Conservation (phyloP, 2,329 filamentous ascomycete species). For the Aspergillus vadensis region DNA sequence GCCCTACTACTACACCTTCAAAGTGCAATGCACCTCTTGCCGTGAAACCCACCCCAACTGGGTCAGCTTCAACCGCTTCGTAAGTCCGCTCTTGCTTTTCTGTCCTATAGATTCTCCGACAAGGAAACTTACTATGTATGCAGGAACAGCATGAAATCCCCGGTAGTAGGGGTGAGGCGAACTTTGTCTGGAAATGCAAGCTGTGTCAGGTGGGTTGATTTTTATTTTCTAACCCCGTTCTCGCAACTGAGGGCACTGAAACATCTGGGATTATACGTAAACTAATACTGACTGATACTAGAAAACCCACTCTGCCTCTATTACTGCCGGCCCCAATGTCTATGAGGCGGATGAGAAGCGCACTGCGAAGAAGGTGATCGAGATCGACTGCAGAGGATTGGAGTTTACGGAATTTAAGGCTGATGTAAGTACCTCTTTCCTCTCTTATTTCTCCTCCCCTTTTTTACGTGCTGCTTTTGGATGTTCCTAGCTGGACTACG, state of each 20-base stretch:
- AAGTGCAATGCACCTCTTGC: slow-evolving; percentile 97
- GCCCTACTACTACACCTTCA: slow-evolving; percentile 97
- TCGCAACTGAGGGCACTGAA: not conserved
- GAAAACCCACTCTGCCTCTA: slow-evolving; percentile 68
- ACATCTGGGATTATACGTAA: not conserved
- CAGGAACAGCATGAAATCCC: slow-evolving; percentile 90
- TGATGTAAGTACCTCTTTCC: slow-evolving; percentile 61
- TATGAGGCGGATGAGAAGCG: slow-evolving; percentile 60
- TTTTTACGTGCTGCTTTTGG: not conserved
- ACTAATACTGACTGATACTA: slow-evolving; percentile 13
- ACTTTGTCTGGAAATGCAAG: slow-evolving; percentile 99
- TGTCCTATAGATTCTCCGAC: not conserved
- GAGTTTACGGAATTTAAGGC: slow-evolving; percentile 90
- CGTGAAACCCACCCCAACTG: slow-evolving; percentile 85
- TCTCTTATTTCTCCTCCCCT: not conserved
- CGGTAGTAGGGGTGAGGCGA: slow-evolving; percentile 90
- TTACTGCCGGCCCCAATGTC: slow-evolving; percentile 70
- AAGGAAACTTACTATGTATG: not conserved
- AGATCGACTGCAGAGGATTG: slow-evolving; percentile 90
- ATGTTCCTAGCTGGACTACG: not conserved
- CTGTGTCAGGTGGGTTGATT: slow-evolving; percentile 77
- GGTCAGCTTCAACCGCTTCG: slow-evolving; percentile 85
- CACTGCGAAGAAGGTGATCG: slow-evolving; percentile 76
- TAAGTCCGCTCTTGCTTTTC: slow-evolving; percentile 53
- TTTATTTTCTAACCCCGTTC: not conserved